Percentiles rank a stretch among this genome's conserved stretches.
These are phyloP conservation scores for Castanea crenata DNA, from an alignment of 306 rosid genomes.

Conservation along the genomic window DNA sequence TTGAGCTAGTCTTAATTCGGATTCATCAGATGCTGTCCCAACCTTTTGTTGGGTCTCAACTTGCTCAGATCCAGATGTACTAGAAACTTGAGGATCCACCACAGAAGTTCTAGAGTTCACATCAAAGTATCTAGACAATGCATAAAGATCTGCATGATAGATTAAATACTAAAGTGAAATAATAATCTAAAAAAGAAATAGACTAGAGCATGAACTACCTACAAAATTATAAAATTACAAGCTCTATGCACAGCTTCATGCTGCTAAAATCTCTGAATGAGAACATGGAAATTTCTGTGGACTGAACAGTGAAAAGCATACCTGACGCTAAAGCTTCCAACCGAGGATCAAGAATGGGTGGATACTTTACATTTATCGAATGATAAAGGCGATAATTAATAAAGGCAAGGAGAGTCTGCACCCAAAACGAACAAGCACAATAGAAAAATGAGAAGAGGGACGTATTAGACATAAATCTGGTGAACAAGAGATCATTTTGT, in stretches of 20 bases:
- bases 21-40: constrained; percentile 35
- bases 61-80: constrained; percentile 42
- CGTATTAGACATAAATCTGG: background rate
- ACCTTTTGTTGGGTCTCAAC: constrained; percentile 39
- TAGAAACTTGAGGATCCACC: constrained; percentile 42
- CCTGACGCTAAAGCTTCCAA: constrained; percentile 89
- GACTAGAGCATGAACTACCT: background rate
- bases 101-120: constrained; percentile 36
- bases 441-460: constrained; percentile 3
- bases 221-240: background rate
- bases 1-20: constrained; percentile 86
- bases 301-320: constrained; percentile 7
- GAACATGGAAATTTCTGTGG: background rate
- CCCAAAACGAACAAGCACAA: constrained; percentile 1
- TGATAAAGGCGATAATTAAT: constrained; percentile 75
- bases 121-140: constrained; percentile 65
- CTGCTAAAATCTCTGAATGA: background rate
- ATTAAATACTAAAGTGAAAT: background rate
- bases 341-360: constrained; percentile 75
- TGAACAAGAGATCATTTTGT: background rate
- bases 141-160: constrained; percentile 68
- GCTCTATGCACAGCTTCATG: constrained; percentile 5
- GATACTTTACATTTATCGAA: constrained; percentile 77
- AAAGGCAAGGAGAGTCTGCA: constrained; percentile 75
- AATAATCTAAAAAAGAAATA: background rate